These are phyloP conservation scores for Populus alba DNA, from an alignment of 345 rosid genomes.

Conservation along the genomic window DNA sequence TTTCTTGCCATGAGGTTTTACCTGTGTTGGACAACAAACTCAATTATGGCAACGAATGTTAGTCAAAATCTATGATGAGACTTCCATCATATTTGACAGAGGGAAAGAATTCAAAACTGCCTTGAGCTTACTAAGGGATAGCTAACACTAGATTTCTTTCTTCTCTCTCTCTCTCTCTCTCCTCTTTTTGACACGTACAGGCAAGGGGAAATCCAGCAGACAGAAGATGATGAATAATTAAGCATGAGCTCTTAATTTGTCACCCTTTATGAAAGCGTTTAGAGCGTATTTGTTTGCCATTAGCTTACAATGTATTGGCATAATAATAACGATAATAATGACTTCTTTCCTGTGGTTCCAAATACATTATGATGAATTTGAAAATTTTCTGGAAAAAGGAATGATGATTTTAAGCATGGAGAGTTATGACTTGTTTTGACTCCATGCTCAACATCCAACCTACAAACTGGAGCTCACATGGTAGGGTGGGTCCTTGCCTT, in stretches of 20 bases:
- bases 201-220: too few relatives aligned
- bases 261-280: neutral
- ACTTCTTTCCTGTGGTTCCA: neutral
- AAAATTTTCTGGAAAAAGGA: neutral
- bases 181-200: too few relatives aligned
- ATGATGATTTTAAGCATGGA: slow-evolving; percentile 15
- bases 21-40: neutral
- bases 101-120: neutral
- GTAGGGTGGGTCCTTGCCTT: slow-evolving; percentile 25
- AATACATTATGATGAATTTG: neutral
- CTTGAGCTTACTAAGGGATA: neutral
- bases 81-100: neutral
- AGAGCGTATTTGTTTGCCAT: neutral
- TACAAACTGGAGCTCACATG: slow-evolving; percentile 22
- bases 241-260: too few relatives aligned
- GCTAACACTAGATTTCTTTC: neutral
- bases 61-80: neutral
- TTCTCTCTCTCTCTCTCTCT: too few relatives aligned
- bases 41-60: neutral
- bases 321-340: neutral
- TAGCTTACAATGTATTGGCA: neutral
- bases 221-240: too few relatives aligned
- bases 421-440: slow-evolving; percentile 25
- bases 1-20: neutral
- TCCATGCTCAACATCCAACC: slow-evolving; percentile 15